phyloP scores from a whole-genome alignment of 108 stramenopile species.

The Halocafeteria seosinensis region DNA sequence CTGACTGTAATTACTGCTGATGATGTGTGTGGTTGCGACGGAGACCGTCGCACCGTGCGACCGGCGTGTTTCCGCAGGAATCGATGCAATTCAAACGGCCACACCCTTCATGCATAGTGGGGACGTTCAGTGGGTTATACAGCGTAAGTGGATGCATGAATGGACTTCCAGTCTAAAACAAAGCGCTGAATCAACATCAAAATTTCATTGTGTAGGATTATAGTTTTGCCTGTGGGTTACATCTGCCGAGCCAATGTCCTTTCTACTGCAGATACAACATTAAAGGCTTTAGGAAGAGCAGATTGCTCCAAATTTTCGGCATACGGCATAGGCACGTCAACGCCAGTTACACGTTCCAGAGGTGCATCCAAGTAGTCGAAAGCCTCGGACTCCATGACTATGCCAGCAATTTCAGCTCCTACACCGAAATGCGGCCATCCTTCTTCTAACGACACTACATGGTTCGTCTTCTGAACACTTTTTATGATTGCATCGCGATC shows the following conservation, averaged over 20 bases:
- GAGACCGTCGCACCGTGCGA: no score
- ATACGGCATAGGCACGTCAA: constrained; percentile 99
- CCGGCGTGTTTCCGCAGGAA: no score
- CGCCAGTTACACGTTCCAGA: constrained; percentile 83
- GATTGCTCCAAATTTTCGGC: constrained; percentile 71
- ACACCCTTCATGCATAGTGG: no score
- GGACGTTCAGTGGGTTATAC: no score
- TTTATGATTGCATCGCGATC: constrained; percentile 79
- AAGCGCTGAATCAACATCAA: no score
- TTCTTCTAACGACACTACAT: constrained; percentile 81
- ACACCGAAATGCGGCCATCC: constrained; percentile 95
- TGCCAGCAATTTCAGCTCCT: constrained; percentile 83
- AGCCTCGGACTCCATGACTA: constrained; percentile 81
- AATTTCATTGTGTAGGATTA: no score
- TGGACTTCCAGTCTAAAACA: no score
- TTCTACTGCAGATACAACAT: constrained; percentile 70
- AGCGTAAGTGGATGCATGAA: no score
- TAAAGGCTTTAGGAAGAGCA: constrained; percentile 67
- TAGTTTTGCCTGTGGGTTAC: no score
- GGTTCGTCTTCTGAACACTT: constrained; percentile 82
- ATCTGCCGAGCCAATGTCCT: constrained; percentile 61
- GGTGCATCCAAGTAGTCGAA: constrained; percentile 99
- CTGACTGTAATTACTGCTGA: no score
- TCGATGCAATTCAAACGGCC: no score
- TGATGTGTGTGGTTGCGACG: no score